Evolutionary conservation across 208 protist species (phyloP).

Genomic region (Trypanosoma avium): DNA sequence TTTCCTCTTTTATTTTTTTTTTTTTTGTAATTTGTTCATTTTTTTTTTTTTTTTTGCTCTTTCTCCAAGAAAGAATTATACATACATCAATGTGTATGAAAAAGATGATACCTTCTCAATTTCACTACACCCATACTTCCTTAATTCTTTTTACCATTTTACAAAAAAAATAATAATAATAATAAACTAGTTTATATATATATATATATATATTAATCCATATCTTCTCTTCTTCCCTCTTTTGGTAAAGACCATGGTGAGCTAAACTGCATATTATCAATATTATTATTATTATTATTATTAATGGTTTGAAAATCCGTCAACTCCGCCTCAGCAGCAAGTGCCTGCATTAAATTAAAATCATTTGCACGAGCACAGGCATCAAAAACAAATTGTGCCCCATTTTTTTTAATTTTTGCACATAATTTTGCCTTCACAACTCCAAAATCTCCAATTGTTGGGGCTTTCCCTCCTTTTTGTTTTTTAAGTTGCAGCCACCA

Average conservation of each 20-base stretch:
- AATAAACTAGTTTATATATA: constrained; percentile 9
- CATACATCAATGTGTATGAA: too few relatives aligned
- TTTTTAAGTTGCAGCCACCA: constrained; percentile 31
- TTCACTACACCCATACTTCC: too few relatives aligned
- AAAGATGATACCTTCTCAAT: too few relatives aligned
- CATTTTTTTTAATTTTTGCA: constrained; percentile 27
- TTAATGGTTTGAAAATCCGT: too few relatives aligned
- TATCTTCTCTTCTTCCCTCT: not conserved
- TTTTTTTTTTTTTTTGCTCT: too few relatives aligned
- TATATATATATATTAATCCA: constrained; percentile 12
- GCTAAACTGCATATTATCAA: too few relatives aligned
- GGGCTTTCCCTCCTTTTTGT: constrained; percentile 19
- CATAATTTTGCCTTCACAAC: constrained; percentile 29
- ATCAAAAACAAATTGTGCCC: constrained; percentile 9
- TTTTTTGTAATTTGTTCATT: too few relatives aligned
- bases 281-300: too few relatives aligned
- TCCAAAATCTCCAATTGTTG: constrained; percentile 39
- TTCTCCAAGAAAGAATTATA: too few relatives aligned
- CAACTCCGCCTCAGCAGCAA: not conserved
- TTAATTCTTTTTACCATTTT: too few relatives aligned
- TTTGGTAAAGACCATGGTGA: not conserved
- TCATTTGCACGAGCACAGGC: constrained; percentile 1
- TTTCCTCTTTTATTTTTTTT: too few relatives aligned
- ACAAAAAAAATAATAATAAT: not conserved
- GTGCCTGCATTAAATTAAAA: not conserved